phyloP scores from a whole-genome alignment of 2,329 filamentous ascomycete species.

The Huntiella savannae region DNA sequence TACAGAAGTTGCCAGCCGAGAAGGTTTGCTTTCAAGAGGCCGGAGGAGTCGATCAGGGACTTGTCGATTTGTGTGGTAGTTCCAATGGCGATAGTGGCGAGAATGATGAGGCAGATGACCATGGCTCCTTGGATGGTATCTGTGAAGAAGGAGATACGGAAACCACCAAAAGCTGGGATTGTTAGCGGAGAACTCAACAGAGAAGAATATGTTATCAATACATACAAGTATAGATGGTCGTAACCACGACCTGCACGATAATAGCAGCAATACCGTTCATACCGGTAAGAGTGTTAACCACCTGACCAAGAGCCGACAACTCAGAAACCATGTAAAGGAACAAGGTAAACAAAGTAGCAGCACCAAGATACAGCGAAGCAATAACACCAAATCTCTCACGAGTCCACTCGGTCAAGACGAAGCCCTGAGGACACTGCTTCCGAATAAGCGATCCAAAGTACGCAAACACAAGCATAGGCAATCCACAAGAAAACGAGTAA shows the following conservation, averaged over 20 bases:
- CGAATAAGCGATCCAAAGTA: slow-evolving; percentile 59
- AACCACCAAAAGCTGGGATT: slow-evolving; percentile 52
- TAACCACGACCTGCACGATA: slow-evolving; percentile 59
- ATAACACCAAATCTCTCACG: slow-evolving; percentile 55
- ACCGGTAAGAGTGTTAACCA: slow-evolving; percentile 54
- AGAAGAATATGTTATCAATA: slow-evolving; percentile 1
- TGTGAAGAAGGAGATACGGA: slow-evolving; percentile 68
- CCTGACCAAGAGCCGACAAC: slow-evolving; percentile 63
- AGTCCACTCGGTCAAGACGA: slow-evolving; percentile 72
- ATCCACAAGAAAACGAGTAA: slow-evolving; percentile 53
- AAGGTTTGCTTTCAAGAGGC: slow-evolving; percentile 46
- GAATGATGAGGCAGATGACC: slow-evolving; percentile 55
- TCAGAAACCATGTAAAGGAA: slow-evolving; percentile 80
- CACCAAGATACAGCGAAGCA: slow-evolving; percentile 54
- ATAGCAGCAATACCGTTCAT: slow-evolving; percentile 55
- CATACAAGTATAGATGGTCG: slow-evolving; percentile 66
- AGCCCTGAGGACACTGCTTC: slow-evolving; percentile 62
- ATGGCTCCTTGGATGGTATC: slow-evolving; percentile 66
- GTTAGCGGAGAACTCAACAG: background rate
- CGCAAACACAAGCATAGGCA: slow-evolving; percentile 59
- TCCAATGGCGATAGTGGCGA: slow-evolving; percentile 61
- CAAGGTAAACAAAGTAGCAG: slow-evolving; percentile 60
- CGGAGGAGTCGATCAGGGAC: slow-evolving; percentile 47
- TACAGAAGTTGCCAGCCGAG: slow-evolving; percentile 75
- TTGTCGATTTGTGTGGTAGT: slow-evolving; percentile 54